Conservation (phyloP, 257 asterid species). For the Nicotiana tomentosiformis region DNA sequence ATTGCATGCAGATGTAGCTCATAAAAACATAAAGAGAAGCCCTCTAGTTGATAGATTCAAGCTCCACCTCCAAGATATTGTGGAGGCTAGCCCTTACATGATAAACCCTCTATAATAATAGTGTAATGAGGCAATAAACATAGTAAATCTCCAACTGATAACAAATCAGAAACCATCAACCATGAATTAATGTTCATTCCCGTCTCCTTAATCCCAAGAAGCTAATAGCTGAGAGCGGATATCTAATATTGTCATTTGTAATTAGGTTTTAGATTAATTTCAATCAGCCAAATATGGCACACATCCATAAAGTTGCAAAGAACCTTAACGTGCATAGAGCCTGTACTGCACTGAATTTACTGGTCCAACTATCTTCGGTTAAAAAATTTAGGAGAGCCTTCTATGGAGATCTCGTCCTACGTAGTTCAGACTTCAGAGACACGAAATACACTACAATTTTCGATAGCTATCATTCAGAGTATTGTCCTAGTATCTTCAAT, state of each 20-base stretch:
- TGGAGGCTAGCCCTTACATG: not conserved
- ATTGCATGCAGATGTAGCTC: slow-evolving; percentile 3
- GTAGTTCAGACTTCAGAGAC: not conserved
- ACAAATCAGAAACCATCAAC: not conserved
- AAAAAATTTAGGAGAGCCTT: not conserved
- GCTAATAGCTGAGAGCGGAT: not conserved
- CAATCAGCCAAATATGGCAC: not conserved
- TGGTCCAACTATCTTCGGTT: not conserved
- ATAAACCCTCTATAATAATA: not conserved
- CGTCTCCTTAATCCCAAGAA: not conserved
- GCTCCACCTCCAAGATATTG: not conserved
- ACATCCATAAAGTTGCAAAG: not conserved
- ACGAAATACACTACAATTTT: not conserved
- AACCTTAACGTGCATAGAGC: not conserved
- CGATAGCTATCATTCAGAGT: not conserved
- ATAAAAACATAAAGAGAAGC: not conserved
- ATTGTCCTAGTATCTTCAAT: not conserved
- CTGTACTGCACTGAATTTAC: not conserved
- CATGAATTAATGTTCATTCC: not conserved
- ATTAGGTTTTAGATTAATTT: not conserved
- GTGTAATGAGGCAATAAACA: not conserved
- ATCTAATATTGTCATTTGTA: not conserved
- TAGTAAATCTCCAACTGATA: not conserved
- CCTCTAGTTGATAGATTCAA: not conserved
- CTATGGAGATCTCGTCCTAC: not conserved